Evolutionary conservation across 2,329 filamentous ascomycete species (phyloP).

Genomic region (Alternaria rosae): DNA sequence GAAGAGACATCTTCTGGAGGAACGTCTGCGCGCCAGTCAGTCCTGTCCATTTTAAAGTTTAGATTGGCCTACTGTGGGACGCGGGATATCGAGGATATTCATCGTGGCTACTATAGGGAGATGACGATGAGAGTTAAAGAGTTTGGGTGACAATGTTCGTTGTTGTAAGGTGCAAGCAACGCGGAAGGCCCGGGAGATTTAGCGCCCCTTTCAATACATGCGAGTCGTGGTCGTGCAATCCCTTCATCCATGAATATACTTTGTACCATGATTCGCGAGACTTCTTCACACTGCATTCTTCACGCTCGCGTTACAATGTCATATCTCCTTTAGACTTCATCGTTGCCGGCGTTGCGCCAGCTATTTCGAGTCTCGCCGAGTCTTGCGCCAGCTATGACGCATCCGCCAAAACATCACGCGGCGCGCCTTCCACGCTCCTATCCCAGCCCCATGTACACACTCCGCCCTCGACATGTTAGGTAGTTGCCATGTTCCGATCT

Average conservation of each 20-base stretch:
- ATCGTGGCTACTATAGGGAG: slow-evolving; percentile 18
- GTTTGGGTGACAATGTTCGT: slow-evolving; percentile 11
- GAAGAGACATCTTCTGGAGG: slow-evolving; percentile 83
- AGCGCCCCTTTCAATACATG: slow-evolving; percentile 20
- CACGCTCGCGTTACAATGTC: neutral
- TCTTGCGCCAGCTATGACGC: neutral
- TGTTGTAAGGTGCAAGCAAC: neutral
- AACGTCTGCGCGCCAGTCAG: slow-evolving; percentile 68
- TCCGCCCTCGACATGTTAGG: neutral
- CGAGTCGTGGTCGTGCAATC: slow-evolving; percentile 6
- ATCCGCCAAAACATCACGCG: neutral
- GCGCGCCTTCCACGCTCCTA: neutral
- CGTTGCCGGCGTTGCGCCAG: neutral
- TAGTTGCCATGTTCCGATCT: neutral
- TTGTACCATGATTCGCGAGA: neutral
- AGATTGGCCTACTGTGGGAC: slow-evolving; percentile 43
- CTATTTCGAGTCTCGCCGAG: neutral
- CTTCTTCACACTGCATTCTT: neutral
- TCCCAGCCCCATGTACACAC: neutral
- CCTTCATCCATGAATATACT: neutral
- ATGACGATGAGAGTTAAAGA: slow-evolving; percentile 11
- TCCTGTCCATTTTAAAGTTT: slow-evolving; percentile 1
- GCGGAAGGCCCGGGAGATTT: slow-evolving; percentile 30
- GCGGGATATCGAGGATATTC: slow-evolving; percentile 49
- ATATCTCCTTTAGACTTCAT: neutral